Conservation (phyloP, 805 yeast genomes). For the Zygoascus bituminiphila region DNA sequence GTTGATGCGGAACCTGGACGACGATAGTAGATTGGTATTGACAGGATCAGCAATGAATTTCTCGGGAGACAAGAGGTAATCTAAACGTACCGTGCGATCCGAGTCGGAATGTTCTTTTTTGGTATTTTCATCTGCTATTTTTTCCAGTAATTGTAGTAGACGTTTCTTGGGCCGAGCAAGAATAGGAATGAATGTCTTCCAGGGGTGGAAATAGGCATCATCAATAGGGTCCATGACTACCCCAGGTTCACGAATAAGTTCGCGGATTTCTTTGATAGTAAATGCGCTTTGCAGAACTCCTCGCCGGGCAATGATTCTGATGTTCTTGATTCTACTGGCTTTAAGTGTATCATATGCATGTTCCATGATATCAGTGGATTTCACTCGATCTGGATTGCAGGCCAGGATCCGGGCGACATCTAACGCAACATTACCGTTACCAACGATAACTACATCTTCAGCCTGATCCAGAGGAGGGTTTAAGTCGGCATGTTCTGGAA, state of each 20-base stretch:
- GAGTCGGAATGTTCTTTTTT: background rate
- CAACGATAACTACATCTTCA: constrained; percentile 69
- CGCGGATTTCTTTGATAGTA: constrained; percentile 87
- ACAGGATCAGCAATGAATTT: constrained; percentile 34
- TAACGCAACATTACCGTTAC: constrained; percentile 94
- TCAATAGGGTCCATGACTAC: constrained; percentile 39
- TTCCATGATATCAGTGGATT: constrained; percentile 61
- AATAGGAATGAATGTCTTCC: constrained; percentile 20
- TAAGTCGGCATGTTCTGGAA: constrained; percentile 48
- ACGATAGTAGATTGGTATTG: constrained; percentile 34
- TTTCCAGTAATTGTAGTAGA: constrained; percentile 52
- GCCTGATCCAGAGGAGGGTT: constrained; percentile 55
- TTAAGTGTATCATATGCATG: constrained; percentile 49
- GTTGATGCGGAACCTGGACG: constrained; percentile 45
- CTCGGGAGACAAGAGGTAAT: constrained; percentile 60
- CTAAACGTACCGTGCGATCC: constrained; percentile 36
- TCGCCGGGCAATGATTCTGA: constrained; percentile 75
- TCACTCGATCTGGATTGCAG: constrained; percentile 50
- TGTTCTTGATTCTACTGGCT: constrained; percentile 48
- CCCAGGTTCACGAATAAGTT: constrained; percentile 57
- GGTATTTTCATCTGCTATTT: constrained; percentile 35
- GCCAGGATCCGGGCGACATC: constrained; percentile 79
- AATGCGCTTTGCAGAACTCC: constrained; percentile 78
- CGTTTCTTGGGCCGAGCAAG: constrained; percentile 55
- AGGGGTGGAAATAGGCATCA: constrained; percentile 18